phyloP scores from a whole-genome alignment of 192 early-diverging fungal genomes.

The Funneliformis mosseae region DNA sequence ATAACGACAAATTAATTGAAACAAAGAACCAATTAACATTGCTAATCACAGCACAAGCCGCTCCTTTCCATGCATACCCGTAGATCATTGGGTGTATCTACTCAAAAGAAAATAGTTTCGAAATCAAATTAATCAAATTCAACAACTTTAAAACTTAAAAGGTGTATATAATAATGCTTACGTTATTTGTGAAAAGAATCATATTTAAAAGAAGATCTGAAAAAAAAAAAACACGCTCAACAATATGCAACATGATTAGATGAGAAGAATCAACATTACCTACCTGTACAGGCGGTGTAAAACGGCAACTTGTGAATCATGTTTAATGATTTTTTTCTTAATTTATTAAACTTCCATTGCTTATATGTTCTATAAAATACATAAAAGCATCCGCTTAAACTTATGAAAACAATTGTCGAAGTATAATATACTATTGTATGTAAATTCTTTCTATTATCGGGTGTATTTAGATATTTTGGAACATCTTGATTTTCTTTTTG shows the following conservation, averaged over 20 bases:
- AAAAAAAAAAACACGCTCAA: neutral
- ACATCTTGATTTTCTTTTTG: too few relatives aligned
- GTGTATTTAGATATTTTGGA: neutral
- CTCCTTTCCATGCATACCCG: neutral
- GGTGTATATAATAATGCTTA: neutral
- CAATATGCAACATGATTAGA: neutral
- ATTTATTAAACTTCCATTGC: slow-evolving; percentile 3
- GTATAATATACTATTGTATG: neutral
- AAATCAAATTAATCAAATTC: neutral
- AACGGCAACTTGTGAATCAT: slow-evolving; percentile 8
- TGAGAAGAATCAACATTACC: neutral
- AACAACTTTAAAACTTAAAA: neutral
- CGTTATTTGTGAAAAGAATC: neutral
- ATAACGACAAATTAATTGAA: neutral
- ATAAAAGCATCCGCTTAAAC: neutral
- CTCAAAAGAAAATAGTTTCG: neutral
- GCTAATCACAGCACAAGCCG: neutral
- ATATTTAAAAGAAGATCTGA: neutral
- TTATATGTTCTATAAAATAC: slow-evolving; percentile 1
- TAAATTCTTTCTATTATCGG: neutral
- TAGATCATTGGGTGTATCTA: neutral
- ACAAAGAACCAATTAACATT: neutral
- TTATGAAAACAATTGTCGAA: neutral
- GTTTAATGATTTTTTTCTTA: neutral
- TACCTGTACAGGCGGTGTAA: slow-evolving; percentile 15